These are phyloP conservation scores for Leishmania guyanensis DNA, from an alignment of 208 protist genomes.

Conservation along the genomic window DNA sequence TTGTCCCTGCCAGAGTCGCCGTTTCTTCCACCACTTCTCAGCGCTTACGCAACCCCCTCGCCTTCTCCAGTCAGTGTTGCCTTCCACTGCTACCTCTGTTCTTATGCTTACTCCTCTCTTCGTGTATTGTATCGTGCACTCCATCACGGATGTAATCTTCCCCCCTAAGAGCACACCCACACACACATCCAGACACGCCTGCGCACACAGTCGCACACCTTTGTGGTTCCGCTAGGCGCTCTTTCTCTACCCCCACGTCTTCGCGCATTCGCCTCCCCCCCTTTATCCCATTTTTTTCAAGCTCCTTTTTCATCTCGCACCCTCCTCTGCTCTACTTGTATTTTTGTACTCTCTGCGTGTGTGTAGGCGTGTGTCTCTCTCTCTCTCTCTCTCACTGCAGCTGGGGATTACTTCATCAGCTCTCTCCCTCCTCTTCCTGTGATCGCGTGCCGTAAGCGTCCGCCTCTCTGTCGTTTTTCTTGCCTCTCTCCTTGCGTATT, in stretches of 20 bases:
- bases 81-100: background rate
- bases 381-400: background rate
- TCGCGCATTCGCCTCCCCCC: background rate
- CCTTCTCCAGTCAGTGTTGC: background rate
- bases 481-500: background rate
- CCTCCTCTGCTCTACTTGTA: background rate
- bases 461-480: background rate
- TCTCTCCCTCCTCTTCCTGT: background rate
- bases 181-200: background rate
- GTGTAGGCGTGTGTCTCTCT: background rate
- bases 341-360: background rate
- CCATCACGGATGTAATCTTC: background rate
- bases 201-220: background rate
- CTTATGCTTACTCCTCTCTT: background rate
- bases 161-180: background rate
- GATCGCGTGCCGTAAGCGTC: background rate
- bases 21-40: background rate
- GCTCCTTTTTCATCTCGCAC: background rate
- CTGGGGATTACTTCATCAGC: no score
- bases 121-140: background rate
- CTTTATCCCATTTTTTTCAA: background rate
- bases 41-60: background rate
- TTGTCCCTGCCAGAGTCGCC: background rate
- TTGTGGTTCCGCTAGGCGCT: background rate
- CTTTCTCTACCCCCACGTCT: background rate